phyloP scores from a whole-genome alignment of 805 yeast species.

The Grigorovia transvaalensis region DNA sequence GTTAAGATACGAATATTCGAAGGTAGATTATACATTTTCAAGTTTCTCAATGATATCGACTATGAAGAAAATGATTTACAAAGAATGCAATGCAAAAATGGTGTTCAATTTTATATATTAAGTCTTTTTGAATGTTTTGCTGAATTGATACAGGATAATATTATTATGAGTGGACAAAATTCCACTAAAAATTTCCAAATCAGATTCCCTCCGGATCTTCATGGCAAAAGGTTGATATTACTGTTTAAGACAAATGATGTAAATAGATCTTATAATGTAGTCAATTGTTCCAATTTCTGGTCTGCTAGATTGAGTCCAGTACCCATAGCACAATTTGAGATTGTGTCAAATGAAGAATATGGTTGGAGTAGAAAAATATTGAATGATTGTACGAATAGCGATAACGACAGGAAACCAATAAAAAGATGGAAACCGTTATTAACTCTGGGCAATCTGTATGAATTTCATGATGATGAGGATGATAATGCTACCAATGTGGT shows the following conservation, averaged over 20 bases:
- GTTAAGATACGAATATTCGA: conserved; percentile 17
- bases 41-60: not conserved
- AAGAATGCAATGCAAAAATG: conserved; percentile 2
- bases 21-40: conserved; percentile 21
- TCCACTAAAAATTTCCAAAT: conserved; percentile 16
- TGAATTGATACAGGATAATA: conserved; percentile 21
- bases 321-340: conserved; percentile 56
- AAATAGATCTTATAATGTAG: conserved; percentile 59
- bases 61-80: conserved; percentile 3
- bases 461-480: conserved; percentile 9
- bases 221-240: conserved; percentile 30
- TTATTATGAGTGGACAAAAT: conserved; percentile 11
- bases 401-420: not conserved
- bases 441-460: conserved; percentile 15
- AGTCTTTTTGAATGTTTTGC: conserved; percentile 23
- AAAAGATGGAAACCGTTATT: conserved; percentile 19
- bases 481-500: conserved; percentile 4
- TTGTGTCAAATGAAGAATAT: conserved; percentile 64
- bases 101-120: conserved; percentile 10
- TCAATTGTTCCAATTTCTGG: conserved; percentile 82
- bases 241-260: conserved; percentile 57
- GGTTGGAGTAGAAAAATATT: conserved; percentile 50
- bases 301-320: conserved; percentile 75
- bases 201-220: conserved; percentile 14
- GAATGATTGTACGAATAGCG: not conserved